These are phyloP conservation scores for Plasmodium sp. DNA, from an alignment of 169 alveolate species.

Conservation along the genomic window DNA sequence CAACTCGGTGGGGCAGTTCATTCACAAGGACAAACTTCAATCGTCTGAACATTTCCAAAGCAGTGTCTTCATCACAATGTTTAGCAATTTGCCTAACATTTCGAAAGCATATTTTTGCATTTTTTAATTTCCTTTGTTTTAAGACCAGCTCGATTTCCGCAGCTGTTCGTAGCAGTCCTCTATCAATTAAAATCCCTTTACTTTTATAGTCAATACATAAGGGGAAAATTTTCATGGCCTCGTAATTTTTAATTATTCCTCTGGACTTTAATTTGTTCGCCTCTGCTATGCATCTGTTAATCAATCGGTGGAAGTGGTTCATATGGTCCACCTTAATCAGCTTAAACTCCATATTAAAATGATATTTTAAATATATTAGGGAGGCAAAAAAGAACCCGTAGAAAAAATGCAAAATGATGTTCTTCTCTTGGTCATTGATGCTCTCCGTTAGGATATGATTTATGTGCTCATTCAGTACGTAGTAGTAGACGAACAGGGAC, in stretches of 20 bases:
- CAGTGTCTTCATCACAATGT: slow-evolving; percentile 44
- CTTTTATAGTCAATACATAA: slow-evolving; percentile 27
- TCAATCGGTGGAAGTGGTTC: slow-evolving; percentile 13
- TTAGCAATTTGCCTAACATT: slow-evolving; percentile 25
- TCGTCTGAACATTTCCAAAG: slow-evolving; percentile 4
- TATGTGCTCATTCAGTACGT: slow-evolving; percentile 47
- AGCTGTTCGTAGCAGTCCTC: slow-evolving; percentile 5
- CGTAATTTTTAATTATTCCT: slow-evolving; percentile 48
- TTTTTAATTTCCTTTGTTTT: slow-evolving; percentile 19
- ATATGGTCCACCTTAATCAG: slow-evolving; percentile 26
- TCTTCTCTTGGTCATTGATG: slow-evolving; percentile 25
- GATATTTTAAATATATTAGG: slow-evolving; percentile 37
- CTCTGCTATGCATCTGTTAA: slow-evolving; percentile 1
- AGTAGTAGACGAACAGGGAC: slow-evolving; percentile 22
- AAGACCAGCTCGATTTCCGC: slow-evolving; percentile 11
- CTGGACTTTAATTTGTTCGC: slow-evolving; percentile 12
- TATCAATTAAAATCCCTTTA: slow-evolving; percentile 16
- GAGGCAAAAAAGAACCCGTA: slow-evolving; percentile 52
- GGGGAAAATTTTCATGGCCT: slow-evolving; percentile 24
- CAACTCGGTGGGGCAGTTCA: slow-evolving; percentile 35
- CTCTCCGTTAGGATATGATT: slow-evolving; percentile 20
- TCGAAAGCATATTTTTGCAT: not conserved
- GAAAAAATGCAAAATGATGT: slow-evolving; percentile 34
- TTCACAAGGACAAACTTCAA: slow-evolving; percentile 28
- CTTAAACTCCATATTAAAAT: slow-evolving; percentile 40